Evolutionary conservation across 2,329 filamentous ascomycete species (phyloP).

Genomic region (Rhynchosporium secalis): DNA sequence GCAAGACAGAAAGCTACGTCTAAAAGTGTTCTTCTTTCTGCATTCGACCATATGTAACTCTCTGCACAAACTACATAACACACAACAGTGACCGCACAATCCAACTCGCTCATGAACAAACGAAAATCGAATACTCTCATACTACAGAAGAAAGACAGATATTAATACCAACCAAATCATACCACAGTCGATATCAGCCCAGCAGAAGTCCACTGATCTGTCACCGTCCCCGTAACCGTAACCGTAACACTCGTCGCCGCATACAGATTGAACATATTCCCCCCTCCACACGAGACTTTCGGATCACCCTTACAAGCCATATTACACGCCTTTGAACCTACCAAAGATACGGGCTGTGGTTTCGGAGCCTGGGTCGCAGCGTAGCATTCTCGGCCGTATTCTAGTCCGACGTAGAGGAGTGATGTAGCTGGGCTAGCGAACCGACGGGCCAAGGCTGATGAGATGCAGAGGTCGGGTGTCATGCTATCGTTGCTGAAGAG

Average conservation of each 20-base stretch:
- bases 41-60: too few relatives aligned
- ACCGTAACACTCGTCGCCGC: constrained; percentile 26
- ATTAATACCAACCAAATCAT: neutral
- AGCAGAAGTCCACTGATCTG: constrained; percentile 10
- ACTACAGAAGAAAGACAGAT: too few relatives aligned
- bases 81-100: too few relatives aligned
- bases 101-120: too few relatives aligned
- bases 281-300: constrained; percentile 39
- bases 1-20: too few relatives aligned
- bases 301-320: constrained; percentile 36
- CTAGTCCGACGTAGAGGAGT: constrained; percentile 37
- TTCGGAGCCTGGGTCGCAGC: constrained; percentile 33
- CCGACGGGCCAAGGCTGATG: constrained; percentile 36
- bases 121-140: too few relatives aligned
- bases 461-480: constrained; percentile 42
- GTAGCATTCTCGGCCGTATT: constrained; percentile 43
- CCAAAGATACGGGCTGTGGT: constrained; percentile 33
- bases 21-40: too few relatives aligned
- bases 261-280: constrained; percentile 42
- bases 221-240: constrained; percentile 13
- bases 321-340: constrained; percentile 39
- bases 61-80: too few relatives aligned
- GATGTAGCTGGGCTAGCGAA: constrained; percentile 36
- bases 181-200: neutral
- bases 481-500: constrained; percentile 40